A percentile compares a stretch with the other conserved stretches of the same genome.
phyloP scores from a whole-genome alignment of 139 green algal genomes.

The Coelastrella sp. region DNA sequence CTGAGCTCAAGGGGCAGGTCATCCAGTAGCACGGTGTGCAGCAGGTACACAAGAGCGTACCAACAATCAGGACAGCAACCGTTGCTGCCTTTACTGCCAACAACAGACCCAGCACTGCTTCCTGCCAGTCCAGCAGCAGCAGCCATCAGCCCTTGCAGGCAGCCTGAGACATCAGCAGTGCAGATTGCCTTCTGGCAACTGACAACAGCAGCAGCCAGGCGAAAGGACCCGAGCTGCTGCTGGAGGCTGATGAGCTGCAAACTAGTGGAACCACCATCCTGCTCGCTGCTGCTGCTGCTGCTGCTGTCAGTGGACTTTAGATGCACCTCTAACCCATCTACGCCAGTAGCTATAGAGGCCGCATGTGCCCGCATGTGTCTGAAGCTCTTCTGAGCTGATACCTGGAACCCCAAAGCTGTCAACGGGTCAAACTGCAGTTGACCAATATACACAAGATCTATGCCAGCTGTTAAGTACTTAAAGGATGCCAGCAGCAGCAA shows the following conservation, averaged over 20 bases:
- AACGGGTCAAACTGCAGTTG: conserved; percentile 4
- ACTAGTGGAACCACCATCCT: not conserved
- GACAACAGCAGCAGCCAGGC: conserved; percentile 1
- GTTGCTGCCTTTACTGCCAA: not conserved
- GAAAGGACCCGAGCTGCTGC: conserved; percentile 5
- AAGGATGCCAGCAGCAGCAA: not conserved
- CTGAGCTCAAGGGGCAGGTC: not conserved
- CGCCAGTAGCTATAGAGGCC: not conserved
- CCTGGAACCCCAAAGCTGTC: not conserved
- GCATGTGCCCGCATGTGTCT: not conserved
- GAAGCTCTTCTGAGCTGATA: not conserved
- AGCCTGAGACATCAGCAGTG: not conserved
- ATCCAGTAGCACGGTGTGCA: conserved; percentile 39
- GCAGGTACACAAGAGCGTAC: conserved; percentile 24
- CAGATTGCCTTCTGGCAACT: not conserved
- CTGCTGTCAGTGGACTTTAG: not conserved
- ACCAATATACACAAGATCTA: conserved; percentile 19
- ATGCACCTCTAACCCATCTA: not conserved
- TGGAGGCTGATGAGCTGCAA: not conserved
- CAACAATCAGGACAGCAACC: not conserved
- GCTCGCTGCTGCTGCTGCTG: not conserved
- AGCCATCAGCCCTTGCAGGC: not conserved
- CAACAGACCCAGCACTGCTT: not conserved
- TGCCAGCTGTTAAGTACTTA: not conserved
- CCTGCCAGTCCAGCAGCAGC: not conserved